A percentile compares a stretch with the other conserved stretches of the same genome.
phyloP scores from a whole-genome alignment of 2,329 filamentous ascomycete species.

The Lecanicillium sp. region DNA sequence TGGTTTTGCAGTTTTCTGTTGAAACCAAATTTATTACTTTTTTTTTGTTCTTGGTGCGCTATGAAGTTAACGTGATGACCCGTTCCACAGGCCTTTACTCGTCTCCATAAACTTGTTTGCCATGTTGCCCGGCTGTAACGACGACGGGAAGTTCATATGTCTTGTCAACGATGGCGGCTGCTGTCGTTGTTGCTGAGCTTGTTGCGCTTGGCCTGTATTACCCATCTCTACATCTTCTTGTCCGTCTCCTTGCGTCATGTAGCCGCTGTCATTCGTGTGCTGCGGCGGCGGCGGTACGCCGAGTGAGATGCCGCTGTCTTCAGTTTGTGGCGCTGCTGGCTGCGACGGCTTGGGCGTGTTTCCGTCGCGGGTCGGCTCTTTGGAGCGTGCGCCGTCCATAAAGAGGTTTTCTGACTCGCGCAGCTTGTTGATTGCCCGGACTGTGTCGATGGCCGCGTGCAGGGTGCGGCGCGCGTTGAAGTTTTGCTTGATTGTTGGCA shows the following conservation, averaged over 20 bases:
- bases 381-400: conserved; percentile 52
- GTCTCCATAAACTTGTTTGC: conserved; percentile 54
- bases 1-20: too few species aligned
- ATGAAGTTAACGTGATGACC: conserved; percentile 12
- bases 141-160: conserved; percentile 33
- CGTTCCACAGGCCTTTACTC: conserved; percentile 54
- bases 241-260: conserved; percentile 31
- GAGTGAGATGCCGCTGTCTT: conserved; percentile 35
- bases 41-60: too few species aligned
- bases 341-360: conserved; percentile 1
- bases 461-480: conserved; percentile 62
- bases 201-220: conserved; percentile 23
- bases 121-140: conserved; percentile 45
- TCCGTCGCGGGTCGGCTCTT: conserved; percentile 37
- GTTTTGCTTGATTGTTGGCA: conserved; percentile 66
- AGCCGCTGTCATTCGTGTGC: conserved; percentile 38
- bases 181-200: not conserved
- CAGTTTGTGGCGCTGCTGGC: conserved; percentile 19
- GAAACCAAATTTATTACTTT: too few species aligned
- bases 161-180: too few species aligned
- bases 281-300: not conserved
- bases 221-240: conserved; percentile 40
- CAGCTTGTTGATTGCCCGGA: conserved; percentile 63
- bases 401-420: conserved; percentile 52
- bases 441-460: conserved; percentile 63